phyloP scores from a whole-genome alignment of 106 monocot species.

The Cymbidium sinense region DNA sequence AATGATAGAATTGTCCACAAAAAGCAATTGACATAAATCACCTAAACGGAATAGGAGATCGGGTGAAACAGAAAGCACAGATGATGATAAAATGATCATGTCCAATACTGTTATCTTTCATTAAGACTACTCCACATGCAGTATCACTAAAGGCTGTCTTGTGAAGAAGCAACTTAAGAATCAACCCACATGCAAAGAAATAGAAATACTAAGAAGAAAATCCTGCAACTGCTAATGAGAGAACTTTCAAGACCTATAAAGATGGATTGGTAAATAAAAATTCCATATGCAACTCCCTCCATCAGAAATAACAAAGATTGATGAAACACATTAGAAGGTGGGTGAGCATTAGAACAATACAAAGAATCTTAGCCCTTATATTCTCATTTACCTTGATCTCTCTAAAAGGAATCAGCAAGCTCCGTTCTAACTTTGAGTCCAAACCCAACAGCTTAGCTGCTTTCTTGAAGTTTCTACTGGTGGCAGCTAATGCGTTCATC shows the following conservation, averaged over 20 bases:
- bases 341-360: background rate
- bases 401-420: slow-evolving; percentile 88
- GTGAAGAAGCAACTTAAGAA: too few species aligned
- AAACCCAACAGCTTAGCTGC: slow-evolving; percentile 82
- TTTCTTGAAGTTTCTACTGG: slow-evolving; percentile 85
- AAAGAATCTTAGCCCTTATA: background rate
- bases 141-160: too few species aligned
- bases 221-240: background rate
- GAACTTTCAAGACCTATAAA: background rate
- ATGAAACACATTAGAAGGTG: background rate
- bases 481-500: slow-evolving; percentile 90
- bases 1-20: background rate
- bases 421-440: slow-evolving; percentile 81
- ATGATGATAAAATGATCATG: background rate
- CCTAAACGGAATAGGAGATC: background rate
- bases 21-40: background rate
- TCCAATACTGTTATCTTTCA: background rate
- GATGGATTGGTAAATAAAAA: background rate
- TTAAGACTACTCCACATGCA: too few species aligned
- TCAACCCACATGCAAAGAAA: background rate
- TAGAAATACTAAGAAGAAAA: background rate
- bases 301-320: background rate
- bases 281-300: too few species aligned
- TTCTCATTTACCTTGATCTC: slow-evolving; percentile 80
- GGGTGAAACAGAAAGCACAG: background rate